phyloP scores from a whole-genome alignment of 345 rosid genomes.

The Euphorbia peplus region DNA sequence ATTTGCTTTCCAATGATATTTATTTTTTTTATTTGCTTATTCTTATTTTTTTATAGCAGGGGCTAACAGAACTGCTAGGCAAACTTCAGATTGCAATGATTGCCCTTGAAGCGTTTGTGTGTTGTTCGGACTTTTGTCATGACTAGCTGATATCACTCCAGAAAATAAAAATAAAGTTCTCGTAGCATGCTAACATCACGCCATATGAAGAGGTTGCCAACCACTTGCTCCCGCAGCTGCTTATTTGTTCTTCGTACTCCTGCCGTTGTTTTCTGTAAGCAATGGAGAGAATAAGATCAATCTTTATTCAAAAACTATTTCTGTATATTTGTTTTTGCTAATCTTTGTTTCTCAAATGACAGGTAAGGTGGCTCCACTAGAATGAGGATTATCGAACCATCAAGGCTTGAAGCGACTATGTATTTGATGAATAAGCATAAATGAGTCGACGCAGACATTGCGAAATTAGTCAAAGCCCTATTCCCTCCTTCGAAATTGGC shows the following conservation, averaged over 20 bases:
- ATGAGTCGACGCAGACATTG: neutral
- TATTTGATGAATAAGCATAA: neutral
- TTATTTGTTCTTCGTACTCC: neutral
- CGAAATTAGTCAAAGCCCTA: neutral
- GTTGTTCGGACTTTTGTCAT: neutral
- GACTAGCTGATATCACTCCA: neutral
- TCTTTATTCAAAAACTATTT: neutral
- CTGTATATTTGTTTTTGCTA: neutral
- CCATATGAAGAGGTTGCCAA: neutral
- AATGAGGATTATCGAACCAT: neutral
- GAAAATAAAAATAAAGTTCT: neutral
- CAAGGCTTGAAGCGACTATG: neutral
- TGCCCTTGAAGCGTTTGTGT: neutral
- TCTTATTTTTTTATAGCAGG: neutral
- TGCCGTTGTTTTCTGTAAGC: neutral
- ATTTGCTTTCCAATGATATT: neutral
- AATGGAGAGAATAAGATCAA: neutral
- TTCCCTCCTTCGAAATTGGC: neutral
- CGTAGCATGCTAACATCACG: neutral
- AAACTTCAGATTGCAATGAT: neutral
- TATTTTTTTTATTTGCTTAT: neutral
- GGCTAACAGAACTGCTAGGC: neutral
- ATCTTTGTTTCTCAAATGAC: neutral
- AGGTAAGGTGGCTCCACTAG: neutral
- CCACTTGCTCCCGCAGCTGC: neutral